Base-by-base conservation (phyloP, 768 basidiomycete species). In the Lyophyllum semitale region DNA sequence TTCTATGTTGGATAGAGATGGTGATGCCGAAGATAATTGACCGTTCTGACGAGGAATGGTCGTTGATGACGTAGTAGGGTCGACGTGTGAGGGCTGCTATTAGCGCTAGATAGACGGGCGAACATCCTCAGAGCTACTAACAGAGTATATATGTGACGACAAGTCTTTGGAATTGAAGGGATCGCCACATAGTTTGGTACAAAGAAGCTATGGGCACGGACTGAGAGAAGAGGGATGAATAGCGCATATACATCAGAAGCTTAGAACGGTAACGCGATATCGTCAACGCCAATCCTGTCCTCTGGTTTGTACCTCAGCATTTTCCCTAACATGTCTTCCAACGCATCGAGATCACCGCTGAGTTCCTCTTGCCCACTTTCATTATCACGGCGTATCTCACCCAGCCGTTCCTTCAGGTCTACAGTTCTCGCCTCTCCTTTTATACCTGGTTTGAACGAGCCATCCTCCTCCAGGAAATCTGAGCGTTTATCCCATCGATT, bases 221-320 rank as follows among this genome's bases (percentile, higher is more conserved):
- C n/a, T n/a, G n/a, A n/a, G n/a, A n/a, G n/a, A n/a, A n/a, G n/a
- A n/a, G n/a, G n/a, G n/a, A n/a, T n/a, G n/a, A n/a, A n/a, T n/a
- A n/a, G n/a, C n/a, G n/a, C n/a, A n/a, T n/a, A n/a, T n/a, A n/a
- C n/a, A n/a, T n/a, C n/a, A n/a, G n/a, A n/a, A n/a, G n/a, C n/a
- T 53, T 37, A 51, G 29, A 56, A 46, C 27, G 55, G 44, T 33
- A 56, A 29, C 18, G 27, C 45, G 48, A 57, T 51, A 8, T 47
- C 55, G 22, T 52, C 51, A 30, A 48, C 38, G 29, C 23, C 27
- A 44, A 52, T 57, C 44, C 56, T 53, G 18, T 53, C 51, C 22
- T 48, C 35, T 15, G 38, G 55, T 25, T 51, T 46, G 25, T 53
- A 49, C 27, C 35, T 46, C 37, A 26, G 32, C 33, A 53, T 48